Evolutionary conservation across 208 protist genomes (phyloP).

Genomic region (Trypanosoma mega): DNA sequence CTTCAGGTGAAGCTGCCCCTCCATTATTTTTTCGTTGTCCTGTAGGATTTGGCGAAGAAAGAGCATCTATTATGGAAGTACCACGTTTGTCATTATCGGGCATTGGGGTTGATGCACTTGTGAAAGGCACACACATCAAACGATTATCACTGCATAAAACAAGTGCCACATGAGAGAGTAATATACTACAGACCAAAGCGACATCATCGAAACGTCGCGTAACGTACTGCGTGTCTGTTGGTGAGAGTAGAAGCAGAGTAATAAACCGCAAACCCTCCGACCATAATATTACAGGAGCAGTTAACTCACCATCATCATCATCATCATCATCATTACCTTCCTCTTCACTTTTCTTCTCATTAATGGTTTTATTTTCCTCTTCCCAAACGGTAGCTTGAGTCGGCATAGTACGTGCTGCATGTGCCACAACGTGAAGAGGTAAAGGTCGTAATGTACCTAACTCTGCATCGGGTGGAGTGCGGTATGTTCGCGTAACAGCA

Average conservation of each 20-base stretch:
- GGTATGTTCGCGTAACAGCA: constrained; percentile 10
- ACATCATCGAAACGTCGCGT: constrained; percentile 1
- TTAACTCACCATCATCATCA: background rate
- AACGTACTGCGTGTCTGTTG: background rate
- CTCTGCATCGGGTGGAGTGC: background rate
- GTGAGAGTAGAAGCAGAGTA: background rate
- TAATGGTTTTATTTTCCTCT: too few relatives aligned
- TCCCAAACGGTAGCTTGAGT: too few relatives aligned
- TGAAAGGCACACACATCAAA: background rate
- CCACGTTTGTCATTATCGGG: background rate
- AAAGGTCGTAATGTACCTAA: background rate
- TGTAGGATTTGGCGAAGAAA: background rate
- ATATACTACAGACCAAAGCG: background rate
- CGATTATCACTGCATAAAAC: background rate
- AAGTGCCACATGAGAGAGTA: background rate
- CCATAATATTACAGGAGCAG: constrained; percentile 5
- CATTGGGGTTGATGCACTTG: too few relatives aligned
- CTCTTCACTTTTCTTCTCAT: too few relatives aligned
- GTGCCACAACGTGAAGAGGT: too few relatives aligned
- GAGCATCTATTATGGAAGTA: background rate
- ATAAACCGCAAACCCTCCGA: constrained; percentile 3
- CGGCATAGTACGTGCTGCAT: too few relatives aligned
- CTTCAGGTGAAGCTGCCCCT: too few relatives aligned
- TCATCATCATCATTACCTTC: background rate
- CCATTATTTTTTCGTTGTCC: background rate